Conservation (phyloP, 2,329 filamentous ascomycete species). For the Triangularia setosa region DNA sequence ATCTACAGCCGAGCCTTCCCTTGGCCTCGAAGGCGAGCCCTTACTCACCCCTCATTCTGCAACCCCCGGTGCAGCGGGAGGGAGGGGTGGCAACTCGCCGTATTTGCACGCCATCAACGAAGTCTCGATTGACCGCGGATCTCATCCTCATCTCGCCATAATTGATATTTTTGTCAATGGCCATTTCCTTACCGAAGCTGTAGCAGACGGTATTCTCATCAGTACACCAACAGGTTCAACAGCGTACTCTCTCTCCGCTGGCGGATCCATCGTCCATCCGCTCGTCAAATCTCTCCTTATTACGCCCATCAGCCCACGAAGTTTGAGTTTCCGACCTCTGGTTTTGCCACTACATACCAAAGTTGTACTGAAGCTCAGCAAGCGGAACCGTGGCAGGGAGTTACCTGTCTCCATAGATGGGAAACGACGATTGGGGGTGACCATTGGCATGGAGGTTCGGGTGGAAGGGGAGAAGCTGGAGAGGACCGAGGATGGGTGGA, state of each 20-base stretch:
- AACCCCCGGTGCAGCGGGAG: constrained; percentile 5
- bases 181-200: constrained; percentile 86
- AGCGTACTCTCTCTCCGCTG: constrained; percentile 89
- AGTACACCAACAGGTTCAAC: constrained; percentile 93
- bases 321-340: constrained; percentile 84
- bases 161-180: constrained; percentile 89
- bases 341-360: constrained; percentile 84
- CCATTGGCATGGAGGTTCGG: constrained; percentile 76
- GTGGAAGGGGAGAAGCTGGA: constrained; percentile 82
- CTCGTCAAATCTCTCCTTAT: constrained; percentile 83
- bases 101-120: constrained; percentile 81
- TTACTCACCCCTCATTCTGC: not conserved
- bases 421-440: constrained; percentile 62
- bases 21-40: constrained; percentile 10
- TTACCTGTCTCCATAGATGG: constrained; percentile 79
- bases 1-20: constrained; percentile 37
- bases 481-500: constrained; percentile 47
- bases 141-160: constrained; percentile 83
- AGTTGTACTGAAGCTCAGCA: constrained; percentile 75
- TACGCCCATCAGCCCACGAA: constrained; percentile 90
- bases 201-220: constrained; percentile 91
- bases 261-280: constrained; percentile 91
- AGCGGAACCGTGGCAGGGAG: constrained; percentile 72
- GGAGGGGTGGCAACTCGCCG: not conserved
- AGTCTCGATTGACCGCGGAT: constrained; percentile 86